Percentiles rank a stretch among this genome's conserved stretches.
phyloP scores from a whole-genome alignment of 1,284 basidiomycete genomes.

The Kwoniella shivajii region DNA sequence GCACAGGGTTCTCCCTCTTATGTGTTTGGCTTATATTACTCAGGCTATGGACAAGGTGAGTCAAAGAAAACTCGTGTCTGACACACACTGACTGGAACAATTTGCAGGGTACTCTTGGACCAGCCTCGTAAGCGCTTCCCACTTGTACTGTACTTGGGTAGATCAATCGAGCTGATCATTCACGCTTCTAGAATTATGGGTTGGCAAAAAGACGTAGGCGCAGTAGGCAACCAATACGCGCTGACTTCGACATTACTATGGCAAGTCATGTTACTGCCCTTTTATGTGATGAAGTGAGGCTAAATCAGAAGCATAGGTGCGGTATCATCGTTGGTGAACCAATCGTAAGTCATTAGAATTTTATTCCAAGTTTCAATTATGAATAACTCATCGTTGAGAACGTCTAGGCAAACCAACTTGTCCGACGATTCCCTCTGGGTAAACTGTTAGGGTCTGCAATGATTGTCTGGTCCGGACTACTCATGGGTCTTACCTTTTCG shows the following conservation, averaged over 20 bases:
- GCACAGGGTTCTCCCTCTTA: conserved; percentile 31
- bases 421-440: conserved; percentile 33
- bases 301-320: no score
- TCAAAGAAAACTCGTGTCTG: background rate
- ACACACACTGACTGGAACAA: background rate
- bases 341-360: conserved; percentile 15
- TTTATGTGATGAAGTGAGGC: no score
- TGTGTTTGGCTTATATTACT: conserved; percentile 37
- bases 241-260: conserved; percentile 35
- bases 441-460: conserved; percentile 30
- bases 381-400: background rate
- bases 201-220: conserved; percentile 34
- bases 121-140: background rate
- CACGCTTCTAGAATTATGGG: conserved; percentile 38
- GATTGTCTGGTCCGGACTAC: conserved; percentile 29
- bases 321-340: conserved; percentile 38
- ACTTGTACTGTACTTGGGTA: background rate
- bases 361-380: background rate
- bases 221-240: conserved; percentile 39
- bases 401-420: conserved; percentile 37
- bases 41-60: conserved; percentile 38
- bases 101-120: conserved; percentile 8
- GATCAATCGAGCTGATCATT: background rate
- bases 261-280: no score
- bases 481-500: conserved; percentile 73